Evolutionary conservation across 73 alveolate species (phyloP).

Genomic region (Paramecium sexaurelia): DNA sequence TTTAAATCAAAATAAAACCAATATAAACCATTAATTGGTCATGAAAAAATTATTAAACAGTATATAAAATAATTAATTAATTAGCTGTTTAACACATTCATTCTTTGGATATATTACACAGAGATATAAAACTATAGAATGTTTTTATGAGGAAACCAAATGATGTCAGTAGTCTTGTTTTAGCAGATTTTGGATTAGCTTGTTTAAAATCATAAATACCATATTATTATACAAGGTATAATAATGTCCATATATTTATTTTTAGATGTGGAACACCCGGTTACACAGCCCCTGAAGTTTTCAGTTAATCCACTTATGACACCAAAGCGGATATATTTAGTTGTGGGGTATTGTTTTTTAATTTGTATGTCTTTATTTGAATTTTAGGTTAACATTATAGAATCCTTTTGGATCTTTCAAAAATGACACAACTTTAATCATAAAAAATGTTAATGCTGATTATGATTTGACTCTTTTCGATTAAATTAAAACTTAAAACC

Average conservation of each 20-base stretch:
- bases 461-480: slow-evolving; percentile 20
- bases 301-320: slow-evolving; percentile 71
- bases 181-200: slow-evolving; percentile 50
- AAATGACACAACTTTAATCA: neutral
- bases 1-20: neutral
- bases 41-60: neutral
- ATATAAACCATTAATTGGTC: neutral
- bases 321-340: slow-evolving; percentile 77
- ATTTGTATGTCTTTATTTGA: neutral
- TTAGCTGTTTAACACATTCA: neutral
- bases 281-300: slow-evolving; percentile 86
- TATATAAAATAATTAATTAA: neutral
- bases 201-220: neutral
- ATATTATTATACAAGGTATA: neutral
- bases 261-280: slow-evolving; percentile 85
- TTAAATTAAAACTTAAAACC: neutral
- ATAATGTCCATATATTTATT: neutral
- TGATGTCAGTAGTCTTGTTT: neutral
- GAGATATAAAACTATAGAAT: slow-evolving; percentile 30
- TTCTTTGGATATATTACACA: neutral
- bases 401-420: slow-evolving; percentile 47
- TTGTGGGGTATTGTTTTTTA: slow-evolving; percentile 79
- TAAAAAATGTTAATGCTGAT: neutral
- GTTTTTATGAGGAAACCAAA: neutral
- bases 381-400: neutral